These are phyloP conservation scores for Malassezia pachydermatis DNA, from an alignment of 1,284 basidiomycete species.

Conservation along the genomic window DNA sequence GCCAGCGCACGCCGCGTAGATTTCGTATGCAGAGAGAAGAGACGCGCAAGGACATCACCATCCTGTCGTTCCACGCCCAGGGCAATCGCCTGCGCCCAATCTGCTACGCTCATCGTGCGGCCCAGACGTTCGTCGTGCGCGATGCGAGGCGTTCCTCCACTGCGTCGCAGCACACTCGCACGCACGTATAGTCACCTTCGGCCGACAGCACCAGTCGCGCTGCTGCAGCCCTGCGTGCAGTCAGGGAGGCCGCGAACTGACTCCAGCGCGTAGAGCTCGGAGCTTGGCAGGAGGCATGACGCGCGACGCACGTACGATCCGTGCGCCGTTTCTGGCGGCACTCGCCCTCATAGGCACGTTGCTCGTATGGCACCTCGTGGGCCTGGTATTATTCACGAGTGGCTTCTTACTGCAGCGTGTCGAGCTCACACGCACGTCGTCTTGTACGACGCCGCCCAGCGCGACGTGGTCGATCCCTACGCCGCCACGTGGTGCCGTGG, in stretches of 20 bases:
- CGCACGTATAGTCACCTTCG: no score
- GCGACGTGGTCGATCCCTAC: slow-evolving; percentile 13
- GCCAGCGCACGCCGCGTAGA: slow-evolving; percentile 5
- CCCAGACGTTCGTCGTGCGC: no score
- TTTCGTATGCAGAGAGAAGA: slow-evolving; percentile 21
- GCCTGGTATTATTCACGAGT: slow-evolving; percentile 35
- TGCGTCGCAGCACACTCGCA: not conserved
- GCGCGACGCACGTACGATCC: not conserved
- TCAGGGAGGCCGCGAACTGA: no score
- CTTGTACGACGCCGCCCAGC: not conserved
- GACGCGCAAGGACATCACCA: slow-evolving; percentile 25
- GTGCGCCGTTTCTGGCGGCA: slow-evolving; percentile 22
- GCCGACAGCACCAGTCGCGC: no score
- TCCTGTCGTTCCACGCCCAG: slow-evolving; percentile 6
- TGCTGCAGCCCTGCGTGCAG: no score
- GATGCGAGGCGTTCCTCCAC: no score
- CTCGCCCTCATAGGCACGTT: slow-evolving; percentile 23
- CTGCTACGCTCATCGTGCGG: no score
- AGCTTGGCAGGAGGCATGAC: no score
- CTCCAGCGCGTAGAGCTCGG: no score
- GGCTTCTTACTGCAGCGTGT: slow-evolving; percentile 41
- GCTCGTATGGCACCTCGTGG: slow-evolving; percentile 24
- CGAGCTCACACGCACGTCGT: slow-evolving; percentile 23
- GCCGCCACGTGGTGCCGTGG: slow-evolving; percentile 14
- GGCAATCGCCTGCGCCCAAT: not conserved